These are phyloP conservation scores for Backusella mclennaniae DNA, from an alignment of 192 early-diverging fungal species.

Conservation along the genomic window DNA sequence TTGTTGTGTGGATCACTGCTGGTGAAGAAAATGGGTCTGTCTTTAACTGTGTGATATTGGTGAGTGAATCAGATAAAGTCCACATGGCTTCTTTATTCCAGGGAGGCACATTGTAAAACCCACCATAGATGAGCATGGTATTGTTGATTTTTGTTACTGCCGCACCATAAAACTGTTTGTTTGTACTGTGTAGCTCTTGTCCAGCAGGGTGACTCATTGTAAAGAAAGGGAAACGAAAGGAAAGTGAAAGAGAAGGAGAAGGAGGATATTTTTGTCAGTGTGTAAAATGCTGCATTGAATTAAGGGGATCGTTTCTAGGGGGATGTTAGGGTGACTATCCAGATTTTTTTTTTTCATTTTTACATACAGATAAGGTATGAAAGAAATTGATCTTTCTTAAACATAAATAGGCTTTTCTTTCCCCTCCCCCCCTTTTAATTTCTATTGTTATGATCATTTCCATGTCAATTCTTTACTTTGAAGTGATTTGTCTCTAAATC, in stretches of 20 bases:
- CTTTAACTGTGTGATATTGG: slow-evolving; percentile 4
- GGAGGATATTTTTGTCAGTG: neutral
- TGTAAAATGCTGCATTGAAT: neutral
- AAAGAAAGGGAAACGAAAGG: neutral
- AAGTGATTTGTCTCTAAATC: no score
- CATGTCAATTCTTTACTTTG: neutral
- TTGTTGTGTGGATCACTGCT: slow-evolving; percentile 2
- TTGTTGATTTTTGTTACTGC: slow-evolving; percentile 5
- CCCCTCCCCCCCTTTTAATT: neutral
- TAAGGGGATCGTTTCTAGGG: slow-evolving; percentile 2
- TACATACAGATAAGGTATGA: neutral
- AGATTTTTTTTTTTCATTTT: neutral
- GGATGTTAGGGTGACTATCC: neutral
- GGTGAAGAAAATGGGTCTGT: slow-evolving; percentile 16
- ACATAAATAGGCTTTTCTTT: neutral
- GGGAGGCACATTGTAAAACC: slow-evolving; percentile 18
- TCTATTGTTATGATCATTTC: neutral
- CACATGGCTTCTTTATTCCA: slow-evolving; percentile 24
- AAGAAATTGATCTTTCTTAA: neutral
- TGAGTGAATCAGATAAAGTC: slow-evolving; percentile 2
- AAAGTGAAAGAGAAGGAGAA: neutral
- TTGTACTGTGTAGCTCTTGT: slow-evolving; percentile 14
- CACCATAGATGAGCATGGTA: slow-evolving; percentile 18
- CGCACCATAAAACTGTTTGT: slow-evolving; percentile 16
- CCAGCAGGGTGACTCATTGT: neutral